These are phyloP conservation scores for Durusdinium trenchii DNA, from an alignment of 73 alveolate genomes.

Conservation along the genomic window DNA sequence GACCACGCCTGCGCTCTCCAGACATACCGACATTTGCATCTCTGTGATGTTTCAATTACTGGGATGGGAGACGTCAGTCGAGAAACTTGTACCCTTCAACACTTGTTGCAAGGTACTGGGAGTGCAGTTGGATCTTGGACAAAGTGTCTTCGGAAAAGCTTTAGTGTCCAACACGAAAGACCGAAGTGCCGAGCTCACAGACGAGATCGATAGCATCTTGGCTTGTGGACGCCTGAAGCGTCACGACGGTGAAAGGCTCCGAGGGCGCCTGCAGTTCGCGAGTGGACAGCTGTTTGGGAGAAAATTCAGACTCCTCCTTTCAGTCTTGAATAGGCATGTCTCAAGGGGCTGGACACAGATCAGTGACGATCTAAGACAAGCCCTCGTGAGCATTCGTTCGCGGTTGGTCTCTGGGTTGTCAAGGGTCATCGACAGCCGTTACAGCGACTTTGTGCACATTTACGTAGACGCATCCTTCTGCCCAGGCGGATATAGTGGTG, in stretches of 20 bases:
- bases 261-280: conserved; percentile 9
- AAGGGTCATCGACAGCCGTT: not conserved
- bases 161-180: not conserved
- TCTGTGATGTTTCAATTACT: not conserved
- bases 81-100: not conserved
- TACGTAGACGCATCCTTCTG: not conserved
- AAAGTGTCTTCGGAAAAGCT: not conserved
- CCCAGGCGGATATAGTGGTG: not conserved
- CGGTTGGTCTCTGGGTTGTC: not conserved
- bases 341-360: not conserved
- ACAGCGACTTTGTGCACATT: not conserved
- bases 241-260: not conserved
- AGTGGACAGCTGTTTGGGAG: not conserved
- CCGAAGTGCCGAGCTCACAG: not conserved
- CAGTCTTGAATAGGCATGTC: not conserved
- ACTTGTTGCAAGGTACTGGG: conserved; percentile 21
- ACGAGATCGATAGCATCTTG: not conserved
- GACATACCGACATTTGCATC: not conserved
- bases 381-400: not conserved
- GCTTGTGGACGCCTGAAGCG: not conserved
- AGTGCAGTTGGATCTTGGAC: not conserved
- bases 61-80: not conserved
- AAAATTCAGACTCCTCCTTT: not conserved
- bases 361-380: not conserved
- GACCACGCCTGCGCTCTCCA: too few relatives aligned